phyloP scores from a whole-genome alignment of 2,329 filamentous ascomycete species.

The Aureobasidium sp. region DNA sequence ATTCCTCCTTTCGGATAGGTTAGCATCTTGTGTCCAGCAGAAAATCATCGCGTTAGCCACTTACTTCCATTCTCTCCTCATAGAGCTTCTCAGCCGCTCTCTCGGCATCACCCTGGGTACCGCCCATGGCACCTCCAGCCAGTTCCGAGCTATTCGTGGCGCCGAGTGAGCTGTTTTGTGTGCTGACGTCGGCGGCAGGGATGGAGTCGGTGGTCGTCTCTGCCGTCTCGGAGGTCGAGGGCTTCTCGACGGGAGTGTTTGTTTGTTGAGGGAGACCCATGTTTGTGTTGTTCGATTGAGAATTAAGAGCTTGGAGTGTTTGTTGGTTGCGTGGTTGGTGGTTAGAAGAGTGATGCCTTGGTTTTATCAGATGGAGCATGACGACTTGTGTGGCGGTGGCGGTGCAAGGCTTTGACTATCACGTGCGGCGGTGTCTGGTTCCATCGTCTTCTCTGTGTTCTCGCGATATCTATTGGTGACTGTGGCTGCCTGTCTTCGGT shows the following conservation, averaged over 20 bases:
- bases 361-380: background rate
- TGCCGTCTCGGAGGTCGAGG: conserved; percentile 14
- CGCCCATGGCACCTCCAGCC: conserved; percentile 12
- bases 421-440: background rate
- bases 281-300: background rate
- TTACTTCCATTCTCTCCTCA: conserved; percentile 15
- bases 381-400: background rate
- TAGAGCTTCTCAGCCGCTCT: conserved; percentile 13
- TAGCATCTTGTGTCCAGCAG: background rate
- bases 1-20: background rate
- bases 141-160: background rate
- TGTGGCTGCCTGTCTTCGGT: background rate
- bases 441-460: background rate
- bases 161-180: background rate
- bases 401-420: background rate
- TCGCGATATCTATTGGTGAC: background rate
- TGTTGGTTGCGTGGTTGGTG: background rate
- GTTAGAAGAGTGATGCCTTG: background rate
- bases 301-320: background rate
- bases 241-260: conserved; percentile 11
- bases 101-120: conserved; percentile 4
- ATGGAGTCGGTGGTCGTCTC: background rate
- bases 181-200: background rate
- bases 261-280: conserved; percentile 17
- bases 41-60: background rate